Evolutionary conservation across 768 basidiomycete genomes (phyloP), one percentile per base, ranked within the genome.

Genomic region (Boletellus emodensis): DNA sequence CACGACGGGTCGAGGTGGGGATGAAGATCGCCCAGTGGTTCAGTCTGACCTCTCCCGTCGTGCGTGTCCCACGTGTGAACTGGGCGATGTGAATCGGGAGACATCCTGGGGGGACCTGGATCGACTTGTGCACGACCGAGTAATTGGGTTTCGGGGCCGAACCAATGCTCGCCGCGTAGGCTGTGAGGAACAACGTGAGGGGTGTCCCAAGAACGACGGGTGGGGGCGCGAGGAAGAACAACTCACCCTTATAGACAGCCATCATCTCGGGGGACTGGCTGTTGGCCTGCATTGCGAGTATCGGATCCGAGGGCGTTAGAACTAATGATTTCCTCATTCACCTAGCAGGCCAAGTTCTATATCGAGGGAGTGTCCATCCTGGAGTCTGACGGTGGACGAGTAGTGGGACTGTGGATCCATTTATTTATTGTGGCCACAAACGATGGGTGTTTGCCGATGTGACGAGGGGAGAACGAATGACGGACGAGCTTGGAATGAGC

Each of bases 21-120:
- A 61, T 40, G 57, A 55, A 62, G 46, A 62, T 62, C n/a, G 60
- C 56, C 56, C 60, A 61, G 15, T 62, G 60, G 13, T 52, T 33
- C 0, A 49, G 35, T 18, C 46, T 26, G 1, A 6, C 47, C 0
- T 38, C 44, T 6, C 56, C 60, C 1, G 18, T 28, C 1, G 36
- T 1, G 14, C 51, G 51, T 1, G 43, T 7, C 10, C 51, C 60
- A 1, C 53, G 44, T 22, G 33, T 4, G 46, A 61, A 62, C 35
- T 61, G 60, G 2, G n/a, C 48, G 13, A 61, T 36, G 15, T 17
- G 28, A 12, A 62, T 62, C 5, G 56, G 53, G 17, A 61, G 60
- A 34, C 41, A 18, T 6, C 60, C 51, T 1, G 13, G 1, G 4
- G 60, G 60, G 4, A 61, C 51, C 28, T 46, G 56, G 7, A 61